A percentile compares a stretch with the other conserved stretches of the same genome.
Conservation (phyloP, 2,329 filamentous ascomycete genomes). For the Trichophyton mentagrophytes region DNA sequence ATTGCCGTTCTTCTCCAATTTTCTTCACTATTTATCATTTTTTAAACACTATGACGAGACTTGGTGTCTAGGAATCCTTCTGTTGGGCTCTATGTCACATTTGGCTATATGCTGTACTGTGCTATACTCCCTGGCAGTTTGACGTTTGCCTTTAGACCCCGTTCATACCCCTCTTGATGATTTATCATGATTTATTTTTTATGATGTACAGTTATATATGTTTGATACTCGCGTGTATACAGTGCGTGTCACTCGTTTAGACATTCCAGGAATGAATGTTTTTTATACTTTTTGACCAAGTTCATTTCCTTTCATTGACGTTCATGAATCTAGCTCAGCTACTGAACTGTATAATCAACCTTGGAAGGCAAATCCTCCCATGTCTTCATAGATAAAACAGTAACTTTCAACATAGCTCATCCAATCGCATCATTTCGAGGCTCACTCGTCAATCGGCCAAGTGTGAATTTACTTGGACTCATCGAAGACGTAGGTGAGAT, state of each 20-base stretch:
- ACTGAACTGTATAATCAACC: background rate
- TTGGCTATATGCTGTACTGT: background rate
- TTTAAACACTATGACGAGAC: background rate
- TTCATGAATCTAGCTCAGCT: background rate
- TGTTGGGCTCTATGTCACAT: background rate
- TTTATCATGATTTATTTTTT: background rate
- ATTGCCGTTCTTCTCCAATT: background rate
- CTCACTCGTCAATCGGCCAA: background rate
- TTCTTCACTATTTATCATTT: background rate
- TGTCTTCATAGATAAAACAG: background rate
- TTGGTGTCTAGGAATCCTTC: background rate
- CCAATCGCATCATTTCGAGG: background rate
- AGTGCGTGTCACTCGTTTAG: background rate
- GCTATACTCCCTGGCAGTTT: background rate
- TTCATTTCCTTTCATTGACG: constrained; percentile 2
- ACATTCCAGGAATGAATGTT: background rate
- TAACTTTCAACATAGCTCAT: background rate
- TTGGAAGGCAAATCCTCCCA: background rate
- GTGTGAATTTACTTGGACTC: constrained; percentile 42
- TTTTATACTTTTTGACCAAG: background rate
- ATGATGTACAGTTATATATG: background rate
- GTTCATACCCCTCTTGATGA: background rate
- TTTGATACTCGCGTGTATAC: background rate
- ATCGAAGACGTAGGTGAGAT: constrained; percentile 60
- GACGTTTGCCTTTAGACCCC: background rate